These are phyloP conservation scores for Stephanodiscus minutulus DNA, from an alignment of 108 stramenopile species.

Conservation along the genomic window DNA sequence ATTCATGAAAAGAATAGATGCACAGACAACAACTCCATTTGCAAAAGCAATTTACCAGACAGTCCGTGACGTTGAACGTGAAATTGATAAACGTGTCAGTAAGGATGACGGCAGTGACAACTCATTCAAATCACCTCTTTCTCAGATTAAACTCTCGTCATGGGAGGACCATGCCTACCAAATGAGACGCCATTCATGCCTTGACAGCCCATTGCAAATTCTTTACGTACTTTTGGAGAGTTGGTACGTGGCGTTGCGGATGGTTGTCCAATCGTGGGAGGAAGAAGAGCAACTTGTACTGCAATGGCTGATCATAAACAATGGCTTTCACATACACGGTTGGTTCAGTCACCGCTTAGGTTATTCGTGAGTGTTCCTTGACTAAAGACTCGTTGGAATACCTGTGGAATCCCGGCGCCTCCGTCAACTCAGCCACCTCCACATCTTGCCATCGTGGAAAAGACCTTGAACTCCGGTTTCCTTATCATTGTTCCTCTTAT, in stretches of 20 bases:
- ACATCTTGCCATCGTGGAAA: background rate
- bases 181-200: slow-evolving; percentile 1
- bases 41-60: slow-evolving; percentile 38
- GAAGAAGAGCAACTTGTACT: slow-evolving; percentile 45
- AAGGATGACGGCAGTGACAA: background rate
- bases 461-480: background rate
- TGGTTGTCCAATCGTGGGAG: slow-evolving; percentile 52
- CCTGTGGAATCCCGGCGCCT: background rate
- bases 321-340: slow-evolving; percentile 25
- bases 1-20: slow-evolving; percentile 49
- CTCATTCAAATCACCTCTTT: slow-evolving; percentile 42
- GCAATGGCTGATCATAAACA: slow-evolving; percentile 38
- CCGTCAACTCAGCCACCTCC: background rate
- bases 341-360: slow-evolving; percentile 25
- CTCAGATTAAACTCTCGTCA: slow-evolving; percentile 18
- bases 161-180: slow-evolving; percentile 49
- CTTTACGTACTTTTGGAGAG: slow-evolving; percentile 31
- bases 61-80: slow-evolving; percentile 32
- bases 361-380: slow-evolving; percentile 25
- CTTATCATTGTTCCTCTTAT: background rate
- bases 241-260: slow-evolving; percentile 52
- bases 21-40: slow-evolving; percentile 28
- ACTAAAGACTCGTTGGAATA: background rate
- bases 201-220: slow-evolving; percentile 9
- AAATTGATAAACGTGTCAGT: slow-evolving; percentile 3